Conservation (phyloP, 176 grass and related monocot species). For the Coix lacrymajobi region DNA sequence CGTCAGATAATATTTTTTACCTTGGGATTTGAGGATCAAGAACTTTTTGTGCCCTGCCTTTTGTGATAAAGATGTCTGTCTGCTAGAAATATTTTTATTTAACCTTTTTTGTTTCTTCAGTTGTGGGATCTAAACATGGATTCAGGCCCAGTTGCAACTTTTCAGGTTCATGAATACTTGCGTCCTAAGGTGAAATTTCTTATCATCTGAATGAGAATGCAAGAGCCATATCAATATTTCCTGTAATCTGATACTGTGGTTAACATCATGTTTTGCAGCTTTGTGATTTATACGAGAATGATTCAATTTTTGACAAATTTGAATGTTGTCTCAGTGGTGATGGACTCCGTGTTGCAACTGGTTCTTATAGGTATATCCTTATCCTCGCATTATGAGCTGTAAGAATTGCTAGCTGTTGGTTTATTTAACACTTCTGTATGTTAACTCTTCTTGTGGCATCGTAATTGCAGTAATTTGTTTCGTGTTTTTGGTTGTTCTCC, state of each 20-base stretch:
- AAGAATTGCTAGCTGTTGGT: conserved; percentile 8
- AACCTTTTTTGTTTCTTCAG: conserved; percentile 32
- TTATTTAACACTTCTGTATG: conserved; percentile 15
- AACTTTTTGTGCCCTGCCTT: not conserved
- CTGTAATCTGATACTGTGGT: conserved; percentile 17
- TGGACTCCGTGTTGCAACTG: conserved; percentile 67
- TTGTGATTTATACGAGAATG: conserved; percentile 86
- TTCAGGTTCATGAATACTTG: conserved; percentile 89
- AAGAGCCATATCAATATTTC: conserved; percentile 16
- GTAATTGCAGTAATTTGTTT: conserved; percentile 77
- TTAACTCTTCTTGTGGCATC: conserved; percentile 22
- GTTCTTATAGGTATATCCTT: conserved; percentile 79
- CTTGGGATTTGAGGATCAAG: not conserved
- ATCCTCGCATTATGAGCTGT: conserved; percentile 9
- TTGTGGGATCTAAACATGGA: conserved; percentile 96
- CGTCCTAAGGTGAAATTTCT: conserved; percentile 69
- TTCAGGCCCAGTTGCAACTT: conserved; percentile 77
- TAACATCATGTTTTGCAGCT: conserved; percentile 45
- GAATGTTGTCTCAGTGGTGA: conserved; percentile 80
- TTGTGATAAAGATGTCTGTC: not conserved
- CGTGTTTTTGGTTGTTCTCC: conserved; percentile 63
- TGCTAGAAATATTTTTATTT: not conserved
- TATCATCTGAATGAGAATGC: conserved; percentile 17
- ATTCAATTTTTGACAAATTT: conserved; percentile 93
- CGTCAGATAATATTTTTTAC: not conserved